A percentile compares a stretch with the other conserved stretches of the same genome.
phyloP scores from a whole-genome alignment of 108 stramenopile genomes.

The Skeletonema potamos region DNA sequence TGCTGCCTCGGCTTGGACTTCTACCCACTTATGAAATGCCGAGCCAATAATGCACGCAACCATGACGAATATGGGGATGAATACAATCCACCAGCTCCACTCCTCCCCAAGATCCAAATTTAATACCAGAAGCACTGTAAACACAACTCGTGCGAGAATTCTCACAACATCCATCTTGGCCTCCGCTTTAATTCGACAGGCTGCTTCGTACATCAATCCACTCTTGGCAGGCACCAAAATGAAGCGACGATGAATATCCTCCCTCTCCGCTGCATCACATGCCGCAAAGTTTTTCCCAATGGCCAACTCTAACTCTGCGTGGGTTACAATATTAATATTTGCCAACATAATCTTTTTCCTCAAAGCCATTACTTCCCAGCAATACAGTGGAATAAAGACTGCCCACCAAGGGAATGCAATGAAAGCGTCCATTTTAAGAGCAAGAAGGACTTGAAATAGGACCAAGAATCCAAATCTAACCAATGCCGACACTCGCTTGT shows the following conservation, averaged over 20 bases:
- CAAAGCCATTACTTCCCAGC: constrained; percentile 75
- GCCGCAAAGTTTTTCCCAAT: constrained; percentile 74
- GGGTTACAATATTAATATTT: constrained; percentile 68
- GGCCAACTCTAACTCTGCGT: constrained; percentile 76
- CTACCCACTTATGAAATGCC: constrained; percentile 65
- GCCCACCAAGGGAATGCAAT: constrained; percentile 52
- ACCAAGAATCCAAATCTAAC: constrained; percentile 62
- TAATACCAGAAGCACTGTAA: constrained; percentile 59
- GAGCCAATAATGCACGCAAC: constrained; percentile 52
- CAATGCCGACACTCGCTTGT: constrained; percentile 56
- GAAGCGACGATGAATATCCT: constrained; percentile 62
- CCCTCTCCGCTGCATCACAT: constrained; percentile 71
- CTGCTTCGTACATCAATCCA: constrained; percentile 66
- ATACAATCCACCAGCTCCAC: constrained; percentile 89
- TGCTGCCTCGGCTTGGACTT: constrained; percentile 57
- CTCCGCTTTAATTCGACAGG: constrained; percentile 50
- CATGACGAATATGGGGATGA: constrained; percentile 75
- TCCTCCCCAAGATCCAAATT: constrained; percentile 61
- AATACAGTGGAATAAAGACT: constrained; percentile 73
- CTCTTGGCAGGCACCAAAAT: constrained; percentile 68
- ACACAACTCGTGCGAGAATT: constrained; percentile 53
- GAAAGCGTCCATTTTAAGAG: constrained; percentile 62
- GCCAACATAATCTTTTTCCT: constrained; percentile 63
- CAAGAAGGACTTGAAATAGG: constrained; percentile 65
- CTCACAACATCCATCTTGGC: constrained; percentile 74